phyloP scores from a whole-genome alignment of 257 asterid genomes.

The Solanum etuberosum region DNA sequence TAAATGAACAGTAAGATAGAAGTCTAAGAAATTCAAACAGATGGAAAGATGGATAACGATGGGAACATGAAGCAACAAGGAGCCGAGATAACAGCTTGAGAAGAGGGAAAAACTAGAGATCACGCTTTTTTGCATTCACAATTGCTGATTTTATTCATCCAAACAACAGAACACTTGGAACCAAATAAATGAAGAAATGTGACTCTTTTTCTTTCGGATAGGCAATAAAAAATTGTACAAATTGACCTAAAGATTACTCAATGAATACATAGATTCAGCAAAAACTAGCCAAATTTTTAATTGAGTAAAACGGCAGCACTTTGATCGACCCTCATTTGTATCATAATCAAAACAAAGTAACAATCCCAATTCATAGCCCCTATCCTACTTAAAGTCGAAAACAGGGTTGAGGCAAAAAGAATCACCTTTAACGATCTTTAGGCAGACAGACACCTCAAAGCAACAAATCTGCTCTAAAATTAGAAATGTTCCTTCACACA shows the following conservation, averaged over 20 bases:
- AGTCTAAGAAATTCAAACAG: neutral
- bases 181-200: neutral
- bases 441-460: neutral
- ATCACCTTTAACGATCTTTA: neutral
- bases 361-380: neutral
- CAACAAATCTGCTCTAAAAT: neutral
- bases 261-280: neutral
- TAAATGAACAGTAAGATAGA: neutral
- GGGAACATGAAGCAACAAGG: neutral
- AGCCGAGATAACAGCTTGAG: neutral
- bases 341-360: neutral
- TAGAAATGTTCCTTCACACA: neutral
- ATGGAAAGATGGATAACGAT: neutral
- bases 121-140: neutral
- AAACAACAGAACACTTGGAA: neutral
- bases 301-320: neutral
- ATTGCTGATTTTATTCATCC: neutral
- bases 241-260: neutral
- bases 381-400: neutral
- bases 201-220: neutral
- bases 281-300: neutral
- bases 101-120: neutral
- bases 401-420: neutral
- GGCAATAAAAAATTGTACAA: neutral
- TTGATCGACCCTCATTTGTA: neutral